Evolutionary conservation across 2,329 filamentous ascomycete species (phyloP).

Genomic region (Epichloe aotearoae): DNA sequence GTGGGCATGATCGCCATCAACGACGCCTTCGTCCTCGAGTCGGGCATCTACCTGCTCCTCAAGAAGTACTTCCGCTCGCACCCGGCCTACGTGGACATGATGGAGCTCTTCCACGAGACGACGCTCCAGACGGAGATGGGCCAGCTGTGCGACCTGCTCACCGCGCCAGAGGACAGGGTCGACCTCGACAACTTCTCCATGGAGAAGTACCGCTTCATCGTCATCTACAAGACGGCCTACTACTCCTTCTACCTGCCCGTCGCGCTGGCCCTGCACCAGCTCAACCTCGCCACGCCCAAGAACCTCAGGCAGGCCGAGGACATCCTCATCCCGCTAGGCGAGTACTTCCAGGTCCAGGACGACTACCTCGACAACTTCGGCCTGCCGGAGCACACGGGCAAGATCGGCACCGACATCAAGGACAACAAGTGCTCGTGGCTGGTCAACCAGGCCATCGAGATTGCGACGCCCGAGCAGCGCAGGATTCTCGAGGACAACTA

Average conservation of each 20-base stretch:
- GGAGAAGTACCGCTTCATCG: conserved; percentile 94
- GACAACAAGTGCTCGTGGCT: conserved; percentile 99
- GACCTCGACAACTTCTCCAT: conserved; percentile 92
- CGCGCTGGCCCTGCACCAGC: conserved; percentile 74
- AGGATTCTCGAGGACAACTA: conserved; percentile 85
- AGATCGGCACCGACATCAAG: conserved; percentile 97
- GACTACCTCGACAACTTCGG: conserved; percentile 99
- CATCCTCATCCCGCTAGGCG: conserved; percentile 91
- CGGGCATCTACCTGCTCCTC: conserved; percentile 77
- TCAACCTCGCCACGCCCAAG: conserved; percentile 69
- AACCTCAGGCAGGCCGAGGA: conserved; percentile 83
- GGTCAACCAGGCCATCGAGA: conserved; percentile 81
- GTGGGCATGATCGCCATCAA: conserved; percentile 98
- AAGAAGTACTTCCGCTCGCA: conserved; percentile 89
- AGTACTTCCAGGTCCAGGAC: conserved; percentile 99
- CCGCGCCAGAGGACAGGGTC: conserved; percentile 85
- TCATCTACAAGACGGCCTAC: conserved; percentile 98
- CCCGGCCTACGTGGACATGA: conserved; percentile 74
- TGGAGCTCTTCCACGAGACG: conserved; percentile 94
- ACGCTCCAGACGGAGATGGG: conserved; percentile 91
- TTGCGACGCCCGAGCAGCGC: conserved; percentile 73
- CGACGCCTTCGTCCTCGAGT: conserved; percentile 92
- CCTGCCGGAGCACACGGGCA: conserved; percentile 82
- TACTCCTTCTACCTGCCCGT: conserved; percentile 99
- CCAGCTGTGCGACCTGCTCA: conserved; percentile 88